phyloP scores from a whole-genome alignment of 2,329 filamentous ascomycete genomes.

The Allantophomopsis cytisporea region DNA sequence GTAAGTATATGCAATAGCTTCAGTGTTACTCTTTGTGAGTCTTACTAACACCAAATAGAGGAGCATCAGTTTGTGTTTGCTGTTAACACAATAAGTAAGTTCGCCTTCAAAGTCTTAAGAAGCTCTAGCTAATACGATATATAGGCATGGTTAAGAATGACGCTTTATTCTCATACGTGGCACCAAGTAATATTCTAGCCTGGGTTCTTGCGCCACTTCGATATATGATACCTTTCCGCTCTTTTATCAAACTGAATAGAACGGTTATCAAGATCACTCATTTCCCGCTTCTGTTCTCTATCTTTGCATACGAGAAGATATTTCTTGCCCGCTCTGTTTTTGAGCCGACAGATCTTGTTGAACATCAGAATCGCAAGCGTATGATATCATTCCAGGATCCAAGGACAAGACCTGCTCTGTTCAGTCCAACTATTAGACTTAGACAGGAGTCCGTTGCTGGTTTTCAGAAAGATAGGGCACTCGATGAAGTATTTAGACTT shows the following conservation, averaged over 20 bases:
- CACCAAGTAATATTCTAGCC: slow-evolving; percentile 80
- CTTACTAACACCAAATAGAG: slow-evolving; percentile 2
- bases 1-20: slow-evolving; percentile 20
- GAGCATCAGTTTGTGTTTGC: slow-evolving; percentile 91
- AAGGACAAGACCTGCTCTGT: slow-evolving; percentile 43
- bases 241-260: slow-evolving; percentile 79
- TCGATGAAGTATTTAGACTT: slow-evolving; percentile 81
- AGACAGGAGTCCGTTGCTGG: slow-evolving; percentile 81
- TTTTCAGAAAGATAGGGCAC: slow-evolving; percentile 75
- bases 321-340: slow-evolving; percentile 65
- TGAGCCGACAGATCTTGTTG: slow-evolving; percentile 76
- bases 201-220: slow-evolving; percentile 79
- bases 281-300: slow-evolving; percentile 72
- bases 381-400: slow-evolving; percentile 44
- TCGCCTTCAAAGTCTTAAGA: too few relatives aligned
- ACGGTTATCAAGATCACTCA: slow-evolving; percentile 85
- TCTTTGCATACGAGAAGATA: slow-evolving; percentile 76
- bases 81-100: slow-evolving; percentile 74
- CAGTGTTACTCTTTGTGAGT: too few relatives aligned
- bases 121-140: too few relatives aligned
- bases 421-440: slow-evolving; percentile 59
- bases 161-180: slow-evolving; percentile 84
- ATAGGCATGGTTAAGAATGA: slow-evolving; percentile 84
- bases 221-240: slow-evolving; percentile 64
- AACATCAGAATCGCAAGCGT: slow-evolving; percentile 38